These are phyloP conservation scores for Gossypium davidsonii DNA, from an alignment of 441 rosid genomes.

Conservation along the genomic window DNA sequence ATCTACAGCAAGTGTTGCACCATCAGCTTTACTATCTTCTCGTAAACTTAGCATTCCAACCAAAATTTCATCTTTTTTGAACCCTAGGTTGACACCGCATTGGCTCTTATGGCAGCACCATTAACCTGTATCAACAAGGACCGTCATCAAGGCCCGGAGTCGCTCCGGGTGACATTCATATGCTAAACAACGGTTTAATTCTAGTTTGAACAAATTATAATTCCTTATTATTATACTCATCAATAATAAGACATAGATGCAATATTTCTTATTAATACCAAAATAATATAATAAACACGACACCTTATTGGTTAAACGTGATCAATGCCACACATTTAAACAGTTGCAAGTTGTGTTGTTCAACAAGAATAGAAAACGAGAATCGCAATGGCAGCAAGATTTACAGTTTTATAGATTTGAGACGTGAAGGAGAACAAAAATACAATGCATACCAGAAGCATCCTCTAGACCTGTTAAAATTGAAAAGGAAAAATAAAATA, in stretches of 20 bases:
- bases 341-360: too few relatives aligned
- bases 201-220: too few relatives aligned
- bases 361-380: too few relatives aligned
- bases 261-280: too few relatives aligned
- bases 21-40: conserved; percentile 2
- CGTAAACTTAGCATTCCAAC: conserved; percentile 49
- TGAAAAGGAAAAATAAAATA: neutral
- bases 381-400: too few relatives aligned
- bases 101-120: neutral
- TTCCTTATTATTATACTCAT: too few relatives aligned
- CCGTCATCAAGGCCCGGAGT: conserved; percentile 23
- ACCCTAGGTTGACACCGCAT: neutral
- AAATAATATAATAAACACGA: too few relatives aligned
- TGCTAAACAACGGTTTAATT: too few relatives aligned
- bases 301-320: too few relatives aligned
- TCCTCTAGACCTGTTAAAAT: neutral
- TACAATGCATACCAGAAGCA: neutral
- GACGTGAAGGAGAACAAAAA: neutral
- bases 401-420: neutral
- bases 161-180: too few relatives aligned
- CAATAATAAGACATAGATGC: too few relatives aligned
- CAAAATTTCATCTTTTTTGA: conserved; percentile 16
- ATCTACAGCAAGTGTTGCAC: conserved; percentile 62
- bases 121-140: conserved; percentile 48
- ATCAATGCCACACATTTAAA: too few relatives aligned